Percentiles rank a stretch among this genome's conserved stretches.
Conservation (phyloP, 805 yeast species). For the Cephaloascus albidus region DNA sequence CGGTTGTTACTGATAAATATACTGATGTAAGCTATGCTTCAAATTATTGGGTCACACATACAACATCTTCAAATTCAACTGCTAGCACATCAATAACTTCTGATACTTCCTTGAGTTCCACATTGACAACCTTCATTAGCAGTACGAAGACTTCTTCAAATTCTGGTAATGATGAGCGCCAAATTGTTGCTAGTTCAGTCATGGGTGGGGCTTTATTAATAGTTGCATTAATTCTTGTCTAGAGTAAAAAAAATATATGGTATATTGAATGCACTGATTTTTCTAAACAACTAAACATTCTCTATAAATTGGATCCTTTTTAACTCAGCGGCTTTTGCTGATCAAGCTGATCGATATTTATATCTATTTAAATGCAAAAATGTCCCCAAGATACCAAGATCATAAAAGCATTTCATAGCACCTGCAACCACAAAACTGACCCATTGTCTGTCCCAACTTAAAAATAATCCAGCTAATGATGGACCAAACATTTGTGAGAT, state of each 20-base stretch:
- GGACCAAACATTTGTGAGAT: constrained; percentile 34
- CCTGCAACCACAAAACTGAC: constrained; percentile 31
- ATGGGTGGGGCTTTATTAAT: too few relatives aligned
- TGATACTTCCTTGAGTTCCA: not conserved
- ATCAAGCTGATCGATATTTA: not conserved
- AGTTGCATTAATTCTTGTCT: too few relatives aligned
- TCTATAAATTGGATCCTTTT: too few relatives aligned
- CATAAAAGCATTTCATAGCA: constrained; percentile 26
- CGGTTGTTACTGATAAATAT: not conserved
- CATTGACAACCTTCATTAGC: not conserved
- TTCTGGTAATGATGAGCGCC: too few relatives aligned
- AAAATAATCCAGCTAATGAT: constrained; percentile 26
- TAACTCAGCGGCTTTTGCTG: too few relatives aligned
- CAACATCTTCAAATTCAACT: not conserved
- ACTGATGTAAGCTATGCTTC: not conserved
- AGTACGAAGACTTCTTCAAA: not conserved
- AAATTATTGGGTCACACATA: not conserved
- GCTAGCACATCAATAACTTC: not conserved
- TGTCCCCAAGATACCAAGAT: constrained; percentile 24
- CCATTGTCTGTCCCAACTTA: constrained; percentile 28
- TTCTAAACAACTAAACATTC: too few relatives aligned
- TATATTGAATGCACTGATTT: too few relatives aligned
- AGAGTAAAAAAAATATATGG: too few relatives aligned
- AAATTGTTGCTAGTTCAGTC: too few relatives aligned
- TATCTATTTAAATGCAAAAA: constrained; percentile 17